Base-by-base conservation (phyloP, 2,329 filamentous ascomycete genomes). In the Diaporthe sp. region DNA sequence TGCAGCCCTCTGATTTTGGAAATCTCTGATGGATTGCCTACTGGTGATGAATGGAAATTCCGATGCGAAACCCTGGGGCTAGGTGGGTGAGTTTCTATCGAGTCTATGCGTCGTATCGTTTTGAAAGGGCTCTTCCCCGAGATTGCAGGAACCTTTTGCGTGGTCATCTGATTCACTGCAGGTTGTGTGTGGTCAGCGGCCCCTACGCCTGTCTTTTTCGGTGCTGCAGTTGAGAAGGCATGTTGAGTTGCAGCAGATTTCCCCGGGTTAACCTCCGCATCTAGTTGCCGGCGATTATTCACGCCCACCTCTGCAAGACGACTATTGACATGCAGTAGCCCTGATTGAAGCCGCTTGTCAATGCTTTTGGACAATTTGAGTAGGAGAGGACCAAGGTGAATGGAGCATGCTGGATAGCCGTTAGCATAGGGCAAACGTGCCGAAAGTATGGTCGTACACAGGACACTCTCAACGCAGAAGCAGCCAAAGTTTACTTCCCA, bases 121-220 rank as follows among this genome's bases (percentile, higher is more conserved):
- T n/a, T n/a, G n/a, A n/a, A n/a, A n/a, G n/a, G n/a, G n/a, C 65
- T 74, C 42, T 74, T 71, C 32, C 51, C 58, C 8, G 68, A 61
- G 9, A 42, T 35, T 19, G 71, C 73, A 50, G n/a, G n/a, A 27
- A 53, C 44, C 35, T 32, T 22, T 42, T 68, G 68, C 12, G 22
- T 39, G 7, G 12, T n/a, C 44, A 66, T 5, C 22, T 56, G 55
- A 12, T 37, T 71, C 13, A 35, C 71, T 22, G 50, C 9, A 30
- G 61, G 50, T 12, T 25, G 27, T 30, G 30, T 30, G 39, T 25
- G 30, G 3, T 39, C 59, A 32, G 44, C 47, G 17, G 39, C 22
- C 30, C 44, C 47, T 17, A 44, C 13, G 13, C 47, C 27, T 35
- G 39, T 68, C 32, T 30, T 17, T 25, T 35, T 47, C 65, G 39